Evolutionary conservation across 352 stramenopile species (phyloP), one percentile per base, ranked within the genome.

Genomic region (Phytopythium vexans): DNA sequence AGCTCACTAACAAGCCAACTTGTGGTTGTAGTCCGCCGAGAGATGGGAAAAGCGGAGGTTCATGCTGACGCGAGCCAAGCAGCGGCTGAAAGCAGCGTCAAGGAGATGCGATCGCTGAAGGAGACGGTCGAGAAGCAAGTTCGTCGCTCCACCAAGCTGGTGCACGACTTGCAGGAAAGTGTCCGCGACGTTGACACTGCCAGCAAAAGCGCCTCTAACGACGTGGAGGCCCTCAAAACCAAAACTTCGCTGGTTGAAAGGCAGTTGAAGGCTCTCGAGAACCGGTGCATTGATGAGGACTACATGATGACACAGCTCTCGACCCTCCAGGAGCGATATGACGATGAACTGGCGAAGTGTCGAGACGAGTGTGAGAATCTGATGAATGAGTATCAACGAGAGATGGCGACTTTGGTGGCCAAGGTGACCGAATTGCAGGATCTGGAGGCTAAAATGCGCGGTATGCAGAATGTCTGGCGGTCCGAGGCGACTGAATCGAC

Each of bases 301-400:
- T 62, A 66, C 16, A 57, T 88, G 12, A 74, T 84, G 70, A 62
- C 68, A 46, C 74, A 84, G 51, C 56, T 86, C 9, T 65, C 72
- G 6, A 47, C 62, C 6, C 51, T 86, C 0, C 72, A 88, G 39
- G 77, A 88, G 52, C 65, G 74, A 10, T 77, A 72, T 15, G 77
- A 84, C 10, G 58, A 53, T 9, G 74, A 84, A 16, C 46, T 84
- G 5, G 27, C 31, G 0, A 67, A 64, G 50, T 41, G 65, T 4
- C 61, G 54, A 41, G 56, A 74, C 10, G 72, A 78, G 6, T 54
- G 68, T 6, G 49, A 54, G 0, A 41, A 36, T 6, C 43, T 50
- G 7, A 16, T 74, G 2, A 32, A 61, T 3, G 47, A 32, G 3
- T 68, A 82, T 50, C 49, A 82, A 45, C 56, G 58, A 10, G 48